Base-by-base conservation (phyloP, 352 stramenopile genomes). In the Thalassiosira mediterranea region DNA sequence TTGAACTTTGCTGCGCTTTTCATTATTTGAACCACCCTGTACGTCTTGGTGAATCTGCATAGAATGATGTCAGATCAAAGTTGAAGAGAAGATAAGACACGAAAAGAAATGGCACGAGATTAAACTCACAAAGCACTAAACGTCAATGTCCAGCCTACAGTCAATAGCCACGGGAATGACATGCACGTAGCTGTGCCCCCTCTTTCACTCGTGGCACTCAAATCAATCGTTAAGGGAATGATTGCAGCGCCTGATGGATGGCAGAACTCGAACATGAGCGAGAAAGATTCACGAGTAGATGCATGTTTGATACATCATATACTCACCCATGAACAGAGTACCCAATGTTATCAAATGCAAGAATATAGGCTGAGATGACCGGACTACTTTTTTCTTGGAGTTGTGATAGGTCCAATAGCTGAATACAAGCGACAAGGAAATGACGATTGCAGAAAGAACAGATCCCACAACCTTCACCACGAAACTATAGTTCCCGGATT, bases 281-380 rank as follows among this genome's bases (percentile, higher is more conserved):
- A n/a, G n/a, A n/a, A n/a, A n/a, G n/a, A n/a, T n/a, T n/a, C n/a
- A n/a, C n/a, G n/a, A n/a, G n/a, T n/a, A n/a, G n/a, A n/a, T n/a
- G n/a, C n/a, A n/a, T n/a, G n/a, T n/a, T n/a, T n/a, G n/a, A n/a
- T n/a, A n/a, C n/a, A n/a, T n/a, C n/a, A n/a, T n/a, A n/a, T n/a
- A n/a, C n/a, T n/a, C n/a, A n/a, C n/a, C 68, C 42, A 84, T 75
- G 0, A 87, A 40, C 3, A 84, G 53, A 5, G 67, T 47, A 28
- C 79, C 79, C 3, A 71, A 19, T 40, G 31, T 49, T 53, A 87
- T 72, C 7, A 58, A 49, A 5, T 64, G 10, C 13, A 87, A 38
- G 52, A 87, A 87, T 0, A 76, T 29, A 28, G 73, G 79, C 47
- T 87, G 79, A n/a, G 64, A 73, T 44, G 66, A 53, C 26, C 38